Conservation (phyloP, 169 alveolate genomes). For the Eimeria maxima region DNA sequence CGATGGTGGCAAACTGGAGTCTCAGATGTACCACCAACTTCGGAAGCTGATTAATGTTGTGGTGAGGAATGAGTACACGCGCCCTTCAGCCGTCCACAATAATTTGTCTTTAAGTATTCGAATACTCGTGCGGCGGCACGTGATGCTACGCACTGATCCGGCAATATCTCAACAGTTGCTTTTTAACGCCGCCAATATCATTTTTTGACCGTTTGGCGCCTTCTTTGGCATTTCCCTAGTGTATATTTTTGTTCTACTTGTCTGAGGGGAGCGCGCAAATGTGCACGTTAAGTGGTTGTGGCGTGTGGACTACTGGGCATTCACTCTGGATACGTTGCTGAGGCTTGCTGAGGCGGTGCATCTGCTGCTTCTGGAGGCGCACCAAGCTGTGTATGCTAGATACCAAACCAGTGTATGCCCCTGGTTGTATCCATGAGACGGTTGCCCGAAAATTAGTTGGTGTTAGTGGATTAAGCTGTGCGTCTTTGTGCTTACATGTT, state of each 20-base stretch:
- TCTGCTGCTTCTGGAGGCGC: background rate
- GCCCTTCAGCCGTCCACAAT: conserved; percentile 1
- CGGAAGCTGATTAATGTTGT: conserved; percentile 85
- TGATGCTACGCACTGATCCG: background rate
- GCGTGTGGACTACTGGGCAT: background rate
- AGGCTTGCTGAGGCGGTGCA: background rate
- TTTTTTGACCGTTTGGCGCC: background rate
- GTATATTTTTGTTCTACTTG: background rate
- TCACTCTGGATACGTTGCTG: background rate
- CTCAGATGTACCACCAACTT: conserved; percentile 84
- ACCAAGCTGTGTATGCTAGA: background rate
- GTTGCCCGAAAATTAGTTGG: background rate
- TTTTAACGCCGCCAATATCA: background rate
- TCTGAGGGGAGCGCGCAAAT: background rate
- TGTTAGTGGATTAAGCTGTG: background rate
- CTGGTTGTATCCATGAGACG: background rate
- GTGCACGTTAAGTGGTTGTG: background rate
- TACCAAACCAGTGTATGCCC: background rate
- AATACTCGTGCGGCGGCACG: background rate
- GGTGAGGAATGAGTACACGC: conserved; percentile 52
- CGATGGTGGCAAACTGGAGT: conserved; percentile 78
- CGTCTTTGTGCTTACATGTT: background rate
- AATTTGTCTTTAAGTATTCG: background rate
- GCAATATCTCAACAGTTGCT: background rate
- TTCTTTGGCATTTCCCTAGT: background rate